Base-by-base conservation (phyloP, 805 yeast species). In the Candida boleticola region DNA sequence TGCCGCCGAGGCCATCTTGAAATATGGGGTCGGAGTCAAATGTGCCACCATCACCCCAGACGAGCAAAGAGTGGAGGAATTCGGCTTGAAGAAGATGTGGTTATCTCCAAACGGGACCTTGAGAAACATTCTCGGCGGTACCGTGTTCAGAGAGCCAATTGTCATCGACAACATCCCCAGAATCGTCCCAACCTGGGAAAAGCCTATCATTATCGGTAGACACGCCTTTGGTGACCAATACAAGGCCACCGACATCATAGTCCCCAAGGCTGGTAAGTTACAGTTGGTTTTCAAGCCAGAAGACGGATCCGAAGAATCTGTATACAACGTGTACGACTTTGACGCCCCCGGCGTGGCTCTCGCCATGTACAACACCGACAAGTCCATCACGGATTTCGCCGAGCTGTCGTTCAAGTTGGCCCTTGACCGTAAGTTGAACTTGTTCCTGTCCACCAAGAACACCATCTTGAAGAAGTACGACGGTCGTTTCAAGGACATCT, bases 21-120 rank as follows among this genome's bases (percentile, higher is more conserved):
- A 89, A 66, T 84, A 88, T 64, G 86, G 88, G 41, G 98, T 92
- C 44, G 98, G 96, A 23, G 88, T 92, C 54, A 92, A 92, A 72
- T 92, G 98, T 73, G 98, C 98, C 44, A 92, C 98, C 40, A 92
- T 92, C 64, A 92, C 98, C n/a, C 97, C 98, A 5, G 96, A 88
- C 61, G 98, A 92, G 72, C 93, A 88, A 37, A 82, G 98, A 58
- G 97, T 92, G 40, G 73, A 86, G 65, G 98, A 92, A 67, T 92
- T 89, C 67, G 71, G 77, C 43, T 77, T 92, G 65, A 89, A 92
- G 73, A 85, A 89, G 66, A 92, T 92, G 98, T 92, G 97, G 97
- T 76, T 85, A 46, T 88, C 96, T 13, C 98, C 98, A 50, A 92
- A 92, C 68, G 98, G 98, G 46, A 92, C 98, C 39, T 87, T 92